A percentile compares a stretch with the other conserved stretches of the same genome.
Conservation (phyloP, 371 early-diverging fungal genomes). For the Lichtheimia ornata region DNA sequence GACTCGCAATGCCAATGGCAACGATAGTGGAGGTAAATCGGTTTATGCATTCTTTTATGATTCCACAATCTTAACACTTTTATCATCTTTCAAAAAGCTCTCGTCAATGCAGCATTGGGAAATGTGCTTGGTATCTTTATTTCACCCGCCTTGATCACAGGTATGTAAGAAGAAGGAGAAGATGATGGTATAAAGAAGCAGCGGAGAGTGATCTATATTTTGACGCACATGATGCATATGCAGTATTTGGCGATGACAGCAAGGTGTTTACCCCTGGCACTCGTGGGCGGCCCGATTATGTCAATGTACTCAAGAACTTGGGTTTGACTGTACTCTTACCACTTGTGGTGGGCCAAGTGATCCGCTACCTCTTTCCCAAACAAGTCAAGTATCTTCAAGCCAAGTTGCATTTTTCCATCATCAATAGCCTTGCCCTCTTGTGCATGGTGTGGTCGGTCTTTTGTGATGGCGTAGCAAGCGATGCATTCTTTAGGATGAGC, state of each 20-base stretch:
- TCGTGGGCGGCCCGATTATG: slow-evolving; percentile 51
- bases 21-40: slow-evolving; percentile 54
- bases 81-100: slow-evolving; percentile 32
- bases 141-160: slow-evolving; percentile 64
- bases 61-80: not conserved
- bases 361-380: slow-evolving; percentile 56
- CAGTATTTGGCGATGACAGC: slow-evolving; percentile 38
- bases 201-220: not conserved
- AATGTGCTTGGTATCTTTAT: slow-evolving; percentile 72
- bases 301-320: slow-evolving; percentile 53
- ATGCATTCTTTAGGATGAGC: slow-evolving; percentile 50
- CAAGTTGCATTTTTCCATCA: slow-evolving; percentile 53
- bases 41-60: not conserved
- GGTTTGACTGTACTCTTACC: slow-evolving; percentile 68
- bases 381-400: slow-evolving; percentile 49
- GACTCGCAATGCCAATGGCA: slow-evolving; percentile 74
- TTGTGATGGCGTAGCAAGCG: slow-evolving; percentile 68
- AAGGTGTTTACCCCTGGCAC: slow-evolving; percentile 44
- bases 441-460: slow-evolving; percentile 76
- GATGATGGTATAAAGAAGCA: not conserved
- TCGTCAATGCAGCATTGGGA: slow-evolving; percentile 73
- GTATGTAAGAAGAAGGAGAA: slow-evolving; percentile 26
- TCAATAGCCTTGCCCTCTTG: slow-evolving; percentile 63
- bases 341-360: slow-evolving; percentile 65
- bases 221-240: slow-evolving; percentile 1